Evolutionary conservation across 768 basidiomycete species (phyloP).

Genomic region (Tulasnella sp.): DNA sequence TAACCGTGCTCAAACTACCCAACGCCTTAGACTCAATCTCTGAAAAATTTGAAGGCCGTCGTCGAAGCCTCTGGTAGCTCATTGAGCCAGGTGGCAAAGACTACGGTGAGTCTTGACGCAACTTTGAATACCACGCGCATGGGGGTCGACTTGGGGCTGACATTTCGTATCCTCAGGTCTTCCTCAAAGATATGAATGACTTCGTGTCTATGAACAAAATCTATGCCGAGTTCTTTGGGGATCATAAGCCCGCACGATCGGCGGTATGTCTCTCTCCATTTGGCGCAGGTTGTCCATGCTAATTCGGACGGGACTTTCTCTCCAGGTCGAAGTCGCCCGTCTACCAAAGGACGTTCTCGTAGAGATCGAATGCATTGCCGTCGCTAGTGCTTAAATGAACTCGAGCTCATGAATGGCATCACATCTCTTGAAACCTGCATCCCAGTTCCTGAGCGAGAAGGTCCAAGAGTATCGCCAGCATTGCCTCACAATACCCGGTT

Average conservation of each 20-base stretch:
- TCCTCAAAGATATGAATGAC: slow-evolving; percentile 89
- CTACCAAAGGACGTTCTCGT: slow-evolving; percentile 88
- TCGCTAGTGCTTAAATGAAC: not conserved
- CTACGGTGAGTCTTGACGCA: slow-evolving; percentile 60
- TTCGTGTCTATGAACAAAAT: slow-evolving; percentile 77
- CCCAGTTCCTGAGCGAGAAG: too few species aligned
- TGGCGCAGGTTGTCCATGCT: not conserved
- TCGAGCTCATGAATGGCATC: not conserved
- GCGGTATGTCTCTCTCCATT: slow-evolving; percentile 48
- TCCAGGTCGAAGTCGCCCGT: slow-evolving; percentile 39
- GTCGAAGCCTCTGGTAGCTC: slow-evolving; percentile 78
- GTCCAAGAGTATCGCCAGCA: too few species aligned
- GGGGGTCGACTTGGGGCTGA: not conserved
- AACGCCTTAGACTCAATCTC: slow-evolving; percentile 53
- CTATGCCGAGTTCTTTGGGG: slow-evolving; percentile 80
- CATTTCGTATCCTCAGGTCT: slow-evolving; percentile 52
- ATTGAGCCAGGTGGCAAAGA: slow-evolving; percentile 80
- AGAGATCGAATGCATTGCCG: slow-evolving; percentile 84
- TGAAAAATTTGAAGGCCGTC: slow-evolving; percentile 81
- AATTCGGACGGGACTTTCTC: not conserved
- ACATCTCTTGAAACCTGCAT: not conserved
- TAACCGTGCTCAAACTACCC: not conserved
- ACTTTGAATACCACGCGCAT: too few species aligned
- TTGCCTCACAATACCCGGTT: too few species aligned
- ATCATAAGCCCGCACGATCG: slow-evolving; percentile 89